These are phyloP conservation scores for Citrus maxima DNA, from an alignment of 345 rosid species.

Conservation along the genomic window DNA sequence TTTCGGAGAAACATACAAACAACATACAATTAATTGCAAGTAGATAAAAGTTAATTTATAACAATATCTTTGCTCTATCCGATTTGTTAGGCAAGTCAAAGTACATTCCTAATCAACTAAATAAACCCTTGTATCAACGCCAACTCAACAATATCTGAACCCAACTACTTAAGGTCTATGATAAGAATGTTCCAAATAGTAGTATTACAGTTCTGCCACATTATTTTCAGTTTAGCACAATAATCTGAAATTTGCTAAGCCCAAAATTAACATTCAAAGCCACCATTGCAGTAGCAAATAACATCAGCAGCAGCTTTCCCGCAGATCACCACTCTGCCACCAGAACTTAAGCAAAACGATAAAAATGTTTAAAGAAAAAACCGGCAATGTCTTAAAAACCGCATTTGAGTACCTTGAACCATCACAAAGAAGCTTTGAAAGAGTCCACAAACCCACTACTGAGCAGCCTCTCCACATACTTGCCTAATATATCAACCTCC, in stretches of 20 bases:
- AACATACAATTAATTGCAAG: neutral
- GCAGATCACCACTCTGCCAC: neutral
- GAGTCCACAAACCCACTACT: slow-evolving; percentile 51
- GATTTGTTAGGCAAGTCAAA: neutral
- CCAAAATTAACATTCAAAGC: neutral
- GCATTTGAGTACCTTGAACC: slow-evolving; percentile 1
- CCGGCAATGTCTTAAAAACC: neutral
- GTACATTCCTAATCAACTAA: neutral
- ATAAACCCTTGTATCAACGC: neutral
- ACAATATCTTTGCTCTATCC: neutral
- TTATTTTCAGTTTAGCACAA: neutral
- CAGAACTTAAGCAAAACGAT: neutral
- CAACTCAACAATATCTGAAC: neutral
- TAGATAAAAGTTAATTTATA: neutral
- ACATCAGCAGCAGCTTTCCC: neutral
- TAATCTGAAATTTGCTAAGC: neutral
- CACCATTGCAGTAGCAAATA: neutral
- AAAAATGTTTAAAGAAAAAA: neutral
- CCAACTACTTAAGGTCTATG: neutral
- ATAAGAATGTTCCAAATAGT: neutral
- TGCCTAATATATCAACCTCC: slow-evolving; percentile 92
- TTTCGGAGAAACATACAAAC: neutral
- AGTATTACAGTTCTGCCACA: neutral
- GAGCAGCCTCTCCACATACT: slow-evolving; percentile 91
- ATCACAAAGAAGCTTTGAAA: slow-evolving; percentile 26